These are phyloP conservation scores for Auricularia auricula-judae DNA, from an alignment of 768 basidiomycete genomes.

Conservation along the genomic window DNA sequence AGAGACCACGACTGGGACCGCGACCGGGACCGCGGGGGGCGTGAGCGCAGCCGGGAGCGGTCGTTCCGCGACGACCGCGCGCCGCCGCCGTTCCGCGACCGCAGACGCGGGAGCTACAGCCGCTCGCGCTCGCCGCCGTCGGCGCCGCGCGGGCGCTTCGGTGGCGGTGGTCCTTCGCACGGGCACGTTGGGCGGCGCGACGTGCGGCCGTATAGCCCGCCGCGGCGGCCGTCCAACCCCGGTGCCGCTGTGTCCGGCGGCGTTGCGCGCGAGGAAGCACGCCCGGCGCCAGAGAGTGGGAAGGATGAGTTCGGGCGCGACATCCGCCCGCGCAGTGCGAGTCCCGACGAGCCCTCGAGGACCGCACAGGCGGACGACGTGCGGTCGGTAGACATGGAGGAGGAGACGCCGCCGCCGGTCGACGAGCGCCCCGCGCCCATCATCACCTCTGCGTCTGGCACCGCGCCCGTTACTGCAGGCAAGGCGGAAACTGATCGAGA, in stretches of 20 bases:
- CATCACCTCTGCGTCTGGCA: neutral
- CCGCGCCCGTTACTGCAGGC: neutral
- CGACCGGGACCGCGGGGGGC: slow-evolving; percentile 38
- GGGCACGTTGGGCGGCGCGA: slow-evolving; percentile 30
- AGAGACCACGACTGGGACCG: neutral
- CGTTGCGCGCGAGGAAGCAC: slow-evolving; percentile 13
- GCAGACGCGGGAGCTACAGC: neutral
- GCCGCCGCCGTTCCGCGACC: slow-evolving; percentile 15
- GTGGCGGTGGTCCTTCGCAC: neutral
- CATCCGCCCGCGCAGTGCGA: slow-evolving; percentile 42
- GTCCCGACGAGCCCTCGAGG: neutral
- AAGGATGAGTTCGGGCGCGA: slow-evolving; percentile 87
- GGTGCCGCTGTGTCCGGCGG: slow-evolving; percentile 14
- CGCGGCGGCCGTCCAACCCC: slow-evolving; percentile 30
- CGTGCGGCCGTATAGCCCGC: slow-evolving; percentile 49
- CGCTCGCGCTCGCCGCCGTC: slow-evolving; percentile 30
- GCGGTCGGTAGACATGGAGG: neutral
- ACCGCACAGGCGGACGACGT: neutral
- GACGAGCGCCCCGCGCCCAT: neutral
- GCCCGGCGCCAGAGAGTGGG: slow-evolving; percentile 25
- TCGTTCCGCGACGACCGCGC: no score
- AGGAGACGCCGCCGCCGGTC: neutral
- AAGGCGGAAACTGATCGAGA: neutral
- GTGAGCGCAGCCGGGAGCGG: slow-evolving; percentile 33
- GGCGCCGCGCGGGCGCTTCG: slow-evolving; percentile 28